phyloP scores from a whole-genome alignment of 2,329 filamentous ascomycete genomes.

The Monosporascus sp. region DNA sequence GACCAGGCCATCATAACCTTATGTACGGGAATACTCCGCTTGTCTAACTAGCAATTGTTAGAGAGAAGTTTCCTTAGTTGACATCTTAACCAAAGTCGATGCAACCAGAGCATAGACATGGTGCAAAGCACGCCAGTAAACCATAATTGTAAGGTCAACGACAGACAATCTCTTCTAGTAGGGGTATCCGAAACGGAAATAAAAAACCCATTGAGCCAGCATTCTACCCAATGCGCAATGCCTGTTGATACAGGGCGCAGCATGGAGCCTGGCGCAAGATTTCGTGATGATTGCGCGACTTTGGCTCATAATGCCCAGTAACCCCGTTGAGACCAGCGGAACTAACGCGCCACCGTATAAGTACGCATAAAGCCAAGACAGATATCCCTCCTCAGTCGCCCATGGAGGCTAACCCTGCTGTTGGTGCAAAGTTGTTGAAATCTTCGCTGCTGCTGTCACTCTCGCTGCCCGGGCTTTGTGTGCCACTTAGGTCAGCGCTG shows the following conservation, averaged over 20 bases:
- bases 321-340: no score
- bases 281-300: neutral
- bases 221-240: no score
- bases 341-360: no score
- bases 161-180: no score
- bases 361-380: no score
- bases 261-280: neutral
- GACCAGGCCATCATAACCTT: no score
- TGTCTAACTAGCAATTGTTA: no score
- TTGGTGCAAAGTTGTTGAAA: slow-evolving; percentile 40
- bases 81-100: no score
- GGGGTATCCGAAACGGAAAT: neutral
- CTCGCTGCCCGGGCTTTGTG: slow-evolving; percentile 45
- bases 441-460: slow-evolving; percentile 52
- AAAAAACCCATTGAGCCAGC: neutral
- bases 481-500: slow-evolving; percentile 43
- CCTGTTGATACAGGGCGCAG: neutral
- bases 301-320: neutral
- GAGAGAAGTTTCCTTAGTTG: no score
- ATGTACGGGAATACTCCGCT: no score
- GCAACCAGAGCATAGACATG: no score
- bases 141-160: neutral
- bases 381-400: slow-evolving; percentile 13
- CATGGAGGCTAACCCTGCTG: slow-evolving; percentile 27
- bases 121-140: slow-evolving; percentile 1